Percentiles rank a stretch among this genome's conserved stretches.
Conservation (phyloP, 768 basidiomycete species). For the Suillus placidus region DNA sequence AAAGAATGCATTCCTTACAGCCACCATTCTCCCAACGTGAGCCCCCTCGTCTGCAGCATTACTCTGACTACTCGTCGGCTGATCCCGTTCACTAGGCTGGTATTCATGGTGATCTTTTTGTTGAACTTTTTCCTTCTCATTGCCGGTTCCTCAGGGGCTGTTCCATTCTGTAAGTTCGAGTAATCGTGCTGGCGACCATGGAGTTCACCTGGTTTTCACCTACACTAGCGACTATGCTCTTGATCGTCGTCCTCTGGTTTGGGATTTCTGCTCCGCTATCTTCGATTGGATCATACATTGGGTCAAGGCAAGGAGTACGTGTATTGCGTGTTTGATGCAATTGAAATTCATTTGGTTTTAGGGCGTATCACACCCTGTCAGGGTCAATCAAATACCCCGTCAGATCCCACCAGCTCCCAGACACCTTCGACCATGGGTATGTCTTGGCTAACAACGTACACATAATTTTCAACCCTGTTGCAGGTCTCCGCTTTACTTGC, state of each 20-base stretch:
- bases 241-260: constrained; percentile 88
- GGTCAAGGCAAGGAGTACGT: constrained; percentile 83
- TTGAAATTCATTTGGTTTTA: constrained; percentile 32
- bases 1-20: constrained; percentile 86
- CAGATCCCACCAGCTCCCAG: constrained; percentile 89
- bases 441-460: constrained; percentile 22
- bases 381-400: constrained; percentile 93
- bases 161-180: constrained; percentile 76
- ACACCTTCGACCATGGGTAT: constrained; percentile 82
- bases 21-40: constrained; percentile 86
- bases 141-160: constrained; percentile 90
- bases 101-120: constrained; percentile 87
- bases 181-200: background rate
- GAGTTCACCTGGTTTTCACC: constrained; percentile 6
- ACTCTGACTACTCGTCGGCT: constrained; percentile 10
- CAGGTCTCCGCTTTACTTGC: constrained; percentile 78
- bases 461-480: constrained; percentile 17
- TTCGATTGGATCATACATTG: constrained; percentile 83
- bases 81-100: constrained; percentile 49
- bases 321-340: background rate
- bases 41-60: constrained; percentile 25
- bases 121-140: constrained; percentile 87
- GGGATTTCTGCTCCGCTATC: constrained; percentile 92
- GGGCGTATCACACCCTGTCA: constrained; percentile 79
- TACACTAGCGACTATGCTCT: constrained; percentile 72